Base-by-base conservation (phyloP, 2,329 filamentous ascomycete genomes). In the Beauveria medogensis region DNA sequence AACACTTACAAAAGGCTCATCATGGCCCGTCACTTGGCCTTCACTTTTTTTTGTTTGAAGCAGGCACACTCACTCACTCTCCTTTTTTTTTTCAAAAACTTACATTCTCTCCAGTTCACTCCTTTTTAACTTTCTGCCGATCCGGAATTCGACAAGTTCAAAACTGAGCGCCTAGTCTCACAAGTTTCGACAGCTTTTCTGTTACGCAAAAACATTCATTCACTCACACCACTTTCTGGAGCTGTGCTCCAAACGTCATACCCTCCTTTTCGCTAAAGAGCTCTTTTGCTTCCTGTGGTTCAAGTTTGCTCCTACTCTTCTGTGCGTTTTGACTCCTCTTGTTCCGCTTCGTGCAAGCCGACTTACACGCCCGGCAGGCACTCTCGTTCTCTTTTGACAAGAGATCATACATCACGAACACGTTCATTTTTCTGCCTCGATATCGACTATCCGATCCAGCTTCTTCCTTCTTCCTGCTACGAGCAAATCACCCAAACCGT, bases 401-500 rank as follows among this genome's bases (percentile, higher is more conserved):
- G 55, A 50, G 30, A 48, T 24, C 26, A n/a, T 8, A 47, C 2
- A 40, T 12, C 46, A 26, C 10, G 30, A 24, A 24, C 30, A 20
- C 14, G 9, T 51, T 28, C 34, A 37, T 30, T n/a, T 28, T 30
- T 22, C n/a, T 48, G 14, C 2, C 26, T 22, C 55, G 34, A 48
- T 47, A 56, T 56, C 34, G 54, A 56, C 28, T 56, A 43, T 56
- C 54, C 4, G 10, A 50, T 3, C 18, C 12, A 9, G 7, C 12
- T 26, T 43, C 24, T 44, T 12, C 10, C 44, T 20, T 24, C 34
- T 7, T 48, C 37, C 8, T 12, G 34, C 28, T 26, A 34, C 30
- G 14, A 53, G 67, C 63, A 63, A 64, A 64, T 55, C 56, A 64
- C 58, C 59, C 50, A 47, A 28, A 47, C 51, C 47, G n/a, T 24